A percentile compares a stretch with the other conserved stretches of the same genome.
Conservation (phyloP, 148 eudicot genomes). For the Oxyria digyna region DNA sequence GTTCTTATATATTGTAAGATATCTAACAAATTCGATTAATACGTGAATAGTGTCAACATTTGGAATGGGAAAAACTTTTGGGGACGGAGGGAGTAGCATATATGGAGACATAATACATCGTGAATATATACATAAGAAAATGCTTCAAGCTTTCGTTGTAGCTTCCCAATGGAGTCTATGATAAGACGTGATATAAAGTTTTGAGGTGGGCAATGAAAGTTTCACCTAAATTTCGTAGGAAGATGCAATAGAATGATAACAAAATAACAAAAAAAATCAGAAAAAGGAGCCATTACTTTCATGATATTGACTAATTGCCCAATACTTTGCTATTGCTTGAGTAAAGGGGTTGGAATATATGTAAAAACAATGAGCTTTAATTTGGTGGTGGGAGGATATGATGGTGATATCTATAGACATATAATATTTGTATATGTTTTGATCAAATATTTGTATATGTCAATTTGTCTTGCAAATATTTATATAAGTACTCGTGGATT, state of each 20-base stretch:
- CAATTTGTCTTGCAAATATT: neutral
- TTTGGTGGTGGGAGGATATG: neutral
- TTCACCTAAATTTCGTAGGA: conserved; percentile 1
- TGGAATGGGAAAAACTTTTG: too few species aligned
- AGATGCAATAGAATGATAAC: neutral
- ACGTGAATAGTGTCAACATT: too few species aligned
- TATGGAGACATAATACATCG: too few species aligned
- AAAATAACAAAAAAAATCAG: neutral
- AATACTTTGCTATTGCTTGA: conserved; percentile 3
- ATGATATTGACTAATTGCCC: neutral
- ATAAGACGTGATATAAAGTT: neutral
- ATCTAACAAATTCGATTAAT: too few species aligned
- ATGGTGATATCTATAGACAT: neutral
- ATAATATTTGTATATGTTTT: too few species aligned
- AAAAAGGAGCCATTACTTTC: neutral
- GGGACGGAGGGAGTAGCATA: too few species aligned
- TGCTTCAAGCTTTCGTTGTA: neutral
- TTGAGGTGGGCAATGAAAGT: neutral
- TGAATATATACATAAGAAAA: neutral
- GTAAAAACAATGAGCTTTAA: neutral
- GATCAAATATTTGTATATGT: neutral
- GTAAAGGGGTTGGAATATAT: neutral
- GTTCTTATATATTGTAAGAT: too few species aligned
- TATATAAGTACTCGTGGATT: neutral
- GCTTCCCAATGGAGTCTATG: neutral